phyloP scores from a whole-genome alignment of 108 stramenopile genomes.

The Schizochytrium sp. region DNA sequence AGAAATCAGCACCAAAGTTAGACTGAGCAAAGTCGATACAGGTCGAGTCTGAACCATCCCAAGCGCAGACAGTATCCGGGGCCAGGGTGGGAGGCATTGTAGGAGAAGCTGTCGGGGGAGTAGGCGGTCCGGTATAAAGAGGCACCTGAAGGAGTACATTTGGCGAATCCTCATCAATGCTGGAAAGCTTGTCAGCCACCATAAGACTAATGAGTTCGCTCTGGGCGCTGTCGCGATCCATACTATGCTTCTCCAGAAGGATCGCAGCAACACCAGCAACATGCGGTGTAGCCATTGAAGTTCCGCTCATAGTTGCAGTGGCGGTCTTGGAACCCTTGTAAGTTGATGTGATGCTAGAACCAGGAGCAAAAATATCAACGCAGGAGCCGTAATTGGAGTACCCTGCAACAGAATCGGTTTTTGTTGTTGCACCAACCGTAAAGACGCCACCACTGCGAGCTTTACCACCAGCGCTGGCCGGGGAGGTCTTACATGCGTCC shows the following conservation, averaged over 20 bases:
- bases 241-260: constrained; percentile 46
- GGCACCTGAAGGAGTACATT: constrained; percentile 52
- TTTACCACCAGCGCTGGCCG: constrained; percentile 60
- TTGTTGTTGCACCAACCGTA: neutral
- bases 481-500: constrained; percentile 60
- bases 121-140: constrained; percentile 21
- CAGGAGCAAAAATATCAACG: constrained; percentile 62
- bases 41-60: neutral
- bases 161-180: neutral
- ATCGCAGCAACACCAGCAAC: constrained; percentile 64
- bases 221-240: neutral
- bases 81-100: constrained; percentile 41
- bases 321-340: neutral
- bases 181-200: neutral
- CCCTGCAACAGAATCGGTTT: neutral
- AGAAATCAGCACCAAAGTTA: neutral
- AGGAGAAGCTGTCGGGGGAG: constrained; percentile 4
- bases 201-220: neutral
- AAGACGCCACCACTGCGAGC: neutral
- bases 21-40: neutral
- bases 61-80: neutral
- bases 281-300: constrained; percentile 67
- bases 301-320: constrained; percentile 38
- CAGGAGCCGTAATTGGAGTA: constrained; percentile 65
- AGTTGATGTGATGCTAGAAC: constrained; percentile 42